Conservation (phyloP, 306 rosid species). For the Potentilla sterilis region DNA sequence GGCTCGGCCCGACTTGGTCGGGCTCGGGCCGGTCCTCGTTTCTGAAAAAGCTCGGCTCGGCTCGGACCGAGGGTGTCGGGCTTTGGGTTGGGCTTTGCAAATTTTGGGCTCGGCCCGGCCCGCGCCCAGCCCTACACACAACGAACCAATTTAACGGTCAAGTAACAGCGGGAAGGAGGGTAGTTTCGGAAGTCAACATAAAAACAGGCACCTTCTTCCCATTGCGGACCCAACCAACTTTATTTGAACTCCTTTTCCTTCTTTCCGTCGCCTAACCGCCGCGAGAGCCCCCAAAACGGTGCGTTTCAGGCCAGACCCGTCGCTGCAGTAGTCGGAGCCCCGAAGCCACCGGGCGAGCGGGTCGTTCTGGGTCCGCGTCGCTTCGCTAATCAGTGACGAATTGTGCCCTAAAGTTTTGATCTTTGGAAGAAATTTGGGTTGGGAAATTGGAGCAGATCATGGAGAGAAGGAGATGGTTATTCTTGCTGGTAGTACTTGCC, state of each 20-base stretch:
- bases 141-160: background rate
- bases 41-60: no score
- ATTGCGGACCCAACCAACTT: background rate
- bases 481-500: constrained; percentile 31
- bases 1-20: no score
- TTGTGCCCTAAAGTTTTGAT: constrained; percentile 18
- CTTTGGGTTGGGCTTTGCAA: no score
- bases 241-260: no score
- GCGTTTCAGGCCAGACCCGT: background rate
- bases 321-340: constrained; percentile 12
- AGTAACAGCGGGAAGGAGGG: background rate
- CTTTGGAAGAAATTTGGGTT: constrained; percentile 4
- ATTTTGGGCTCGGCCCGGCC: no score
- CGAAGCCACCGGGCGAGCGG: background rate
- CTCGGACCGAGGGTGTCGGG: no score
- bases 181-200: background rate
- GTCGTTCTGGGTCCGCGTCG: constrained; percentile 11
- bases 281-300: background rate
- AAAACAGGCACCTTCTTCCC: background rate
- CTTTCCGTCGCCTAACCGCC: background rate
- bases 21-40: no score
- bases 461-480: constrained; percentile 49
- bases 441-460: constrained; percentile 37
- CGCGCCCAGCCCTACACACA: no score
- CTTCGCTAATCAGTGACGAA: constrained; percentile 1